Evolutionary conservation across 2,329 filamentous ascomycete genomes (phyloP), one percentile per base, ranked within the genome.

Genomic region (Ophiostoma sp.): DNA sequence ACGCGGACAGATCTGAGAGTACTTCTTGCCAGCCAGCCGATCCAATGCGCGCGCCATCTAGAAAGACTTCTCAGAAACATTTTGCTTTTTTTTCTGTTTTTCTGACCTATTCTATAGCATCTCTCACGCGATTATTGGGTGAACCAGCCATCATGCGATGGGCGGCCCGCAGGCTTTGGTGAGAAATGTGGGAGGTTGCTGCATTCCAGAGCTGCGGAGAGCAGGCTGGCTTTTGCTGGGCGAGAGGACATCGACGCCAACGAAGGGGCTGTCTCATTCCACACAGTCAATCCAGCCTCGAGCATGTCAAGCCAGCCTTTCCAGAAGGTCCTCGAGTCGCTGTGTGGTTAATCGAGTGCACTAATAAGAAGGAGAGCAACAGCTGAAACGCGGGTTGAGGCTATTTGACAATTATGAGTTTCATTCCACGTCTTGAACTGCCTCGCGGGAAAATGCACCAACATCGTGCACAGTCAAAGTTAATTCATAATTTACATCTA

Each of bases 351-450:
- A 22, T 42, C 11, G 33, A 15, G 33, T 22, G n/a, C 33, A 36
- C 33, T 42, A 64, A 33, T 39, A 70, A 63, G 33, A 17, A 28
- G 8, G 31, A 55, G 50, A 55, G 11, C 8, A 50, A 25, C 17
- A 48, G n/a, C 33, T 70, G 69, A 70, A 70, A 70, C 69, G 69
- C 69, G 69, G 12, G 39, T 31, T 52, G 25, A 22, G 28, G 66
- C 45, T 52, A 33, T 52, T 50, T 50, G n/a, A 15, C 8, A n/a
- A 45, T n/a, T 2, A 7, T 45, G 36, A 33, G 55, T 70, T 70
- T 71, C 70, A 64, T 63, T 64, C 70, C 69, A 63, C 39, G 70
- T 64, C 57, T 71, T 50, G 39, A 22, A 22, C 42, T 64, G 25
- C 28, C 59, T 64, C 59, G 25, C 36, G 36, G 52, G 36, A 55